phyloP scores from a whole-genome alignment of 116 monocot genomes.

The Trichopus zeylanicus region DNA sequence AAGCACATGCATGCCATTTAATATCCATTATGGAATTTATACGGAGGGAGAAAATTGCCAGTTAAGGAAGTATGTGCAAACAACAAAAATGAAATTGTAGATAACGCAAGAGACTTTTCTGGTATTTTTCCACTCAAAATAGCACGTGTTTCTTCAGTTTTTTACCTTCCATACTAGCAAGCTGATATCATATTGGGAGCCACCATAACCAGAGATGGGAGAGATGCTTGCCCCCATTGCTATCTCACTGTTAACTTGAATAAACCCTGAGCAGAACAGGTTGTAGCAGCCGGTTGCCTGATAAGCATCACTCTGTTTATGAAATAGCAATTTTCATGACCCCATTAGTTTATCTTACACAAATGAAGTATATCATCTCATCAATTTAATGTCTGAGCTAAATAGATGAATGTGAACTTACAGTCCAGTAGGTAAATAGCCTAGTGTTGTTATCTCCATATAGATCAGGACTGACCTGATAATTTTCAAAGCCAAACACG shows the following conservation, averaged over 20 bases:
- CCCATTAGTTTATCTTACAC: too few species aligned
- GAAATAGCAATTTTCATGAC: too few species aligned
- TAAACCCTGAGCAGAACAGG: constrained; percentile 76
- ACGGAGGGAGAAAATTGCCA: too few species aligned
- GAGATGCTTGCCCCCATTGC: constrained; percentile 75
- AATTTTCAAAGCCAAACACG: background rate
- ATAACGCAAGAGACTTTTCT: too few species aligned
- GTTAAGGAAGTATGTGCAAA: too few species aligned
- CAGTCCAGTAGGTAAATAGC: constrained; percentile 88
- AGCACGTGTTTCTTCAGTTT: background rate
- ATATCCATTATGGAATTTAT: too few species aligned
- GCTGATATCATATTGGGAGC: constrained; percentile 73
- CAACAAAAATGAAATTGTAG: too few species aligned
- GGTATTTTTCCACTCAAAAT: too few species aligned
- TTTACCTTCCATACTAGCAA: constrained; percentile 78
- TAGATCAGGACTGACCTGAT: constrained; percentile 76
- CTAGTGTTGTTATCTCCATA: constrained; percentile 80
- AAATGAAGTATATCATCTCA: too few species aligned
- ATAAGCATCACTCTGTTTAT: constrained; percentile 64
- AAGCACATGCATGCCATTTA: too few species aligned
- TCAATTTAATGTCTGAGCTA: too few species aligned
- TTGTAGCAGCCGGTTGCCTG: constrained; percentile 87
- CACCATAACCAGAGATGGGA: constrained; percentile 43
- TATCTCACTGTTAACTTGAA: constrained; percentile 65
- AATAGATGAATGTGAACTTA: constrained; percentile 24